Evolutionary conservation across 768 basidiomycete species (phyloP), one percentile per base, ranked within the genome.

Genomic region (Tulasnella sp.): DNA sequence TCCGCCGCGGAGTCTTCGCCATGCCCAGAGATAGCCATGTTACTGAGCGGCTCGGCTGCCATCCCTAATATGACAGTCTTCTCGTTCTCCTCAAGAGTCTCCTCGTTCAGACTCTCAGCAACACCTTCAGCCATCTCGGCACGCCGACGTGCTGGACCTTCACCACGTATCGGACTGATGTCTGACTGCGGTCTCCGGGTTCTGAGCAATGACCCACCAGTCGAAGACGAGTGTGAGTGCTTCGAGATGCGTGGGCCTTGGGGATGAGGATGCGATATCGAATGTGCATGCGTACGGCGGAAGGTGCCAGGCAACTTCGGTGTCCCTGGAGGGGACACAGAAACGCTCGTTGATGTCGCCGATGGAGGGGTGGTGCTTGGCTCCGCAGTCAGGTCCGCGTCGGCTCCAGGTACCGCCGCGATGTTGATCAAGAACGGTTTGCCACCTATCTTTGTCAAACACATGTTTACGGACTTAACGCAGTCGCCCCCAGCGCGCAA

Each of bases 401-500:
- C 54, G 24, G 51, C 23, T 42, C 44, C 30, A 17, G 51, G 77
- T 23, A 70, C 70, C 27, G 70, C 72, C 17, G 85, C 85, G 26
- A 85, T 71, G 64, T 82, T 78, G 69, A 86, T 77, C 63, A 86
- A 71, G 67, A 86, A 83, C 9, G 82, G 78, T 41, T 77, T 76
- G 66, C 84, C 83, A 43, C 78, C 77, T 11, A 77, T 71, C 21
- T 83, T 75, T 52, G 83, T 78, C 58, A 94, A 71, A 68, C 89
- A 93, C 62, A 85, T 78, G 72, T 86, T 90, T 65, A 94, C 88
- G 24, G 88, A 82, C 7, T 84, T 79, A 43, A 91, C 85, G 70
- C 92, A 95, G 63, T 96, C 93, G 10, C 86, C 83, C 27, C 89
- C 91, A 26, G 88, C 83, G 68, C 90, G 87, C 61, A 94, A 75